These are phyloP conservation scores for Camptophora hylomeconis DNA, from an alignment of 2,329 filamentous ascomycete genomes.

Conservation along the genomic window DNA sequence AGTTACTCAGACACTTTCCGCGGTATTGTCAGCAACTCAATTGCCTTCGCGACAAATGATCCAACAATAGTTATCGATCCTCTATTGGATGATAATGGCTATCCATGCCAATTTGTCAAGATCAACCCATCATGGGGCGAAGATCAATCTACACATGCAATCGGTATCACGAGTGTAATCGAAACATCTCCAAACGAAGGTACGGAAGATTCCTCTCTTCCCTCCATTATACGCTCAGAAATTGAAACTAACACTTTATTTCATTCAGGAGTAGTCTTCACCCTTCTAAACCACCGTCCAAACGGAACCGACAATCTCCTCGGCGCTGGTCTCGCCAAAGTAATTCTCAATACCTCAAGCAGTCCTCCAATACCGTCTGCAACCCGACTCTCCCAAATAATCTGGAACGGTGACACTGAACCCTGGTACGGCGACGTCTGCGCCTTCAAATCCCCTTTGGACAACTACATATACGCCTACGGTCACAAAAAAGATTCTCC, in stretches of 20 bases:
- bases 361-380: constrained; percentile 11
- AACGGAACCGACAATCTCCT: constrained; percentile 15
- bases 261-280: constrained; percentile 13
- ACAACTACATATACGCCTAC: constrained; percentile 16
- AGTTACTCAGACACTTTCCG: constrained; percentile 15
- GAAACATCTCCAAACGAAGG: constrained; percentile 12
- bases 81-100: constrained; percentile 11
- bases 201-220: neutral
- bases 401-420: constrained; percentile 17
- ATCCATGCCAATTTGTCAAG: constrained; percentile 15
- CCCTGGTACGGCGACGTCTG: constrained; percentile 19
- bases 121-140: constrained; percentile 11
- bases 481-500: constrained; percentile 17
- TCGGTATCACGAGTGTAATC: constrained; percentile 18
- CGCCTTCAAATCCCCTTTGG: constrained; percentile 10
- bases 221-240: neutral
- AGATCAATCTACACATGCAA: constrained; percentile 10
- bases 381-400: constrained; percentile 12
- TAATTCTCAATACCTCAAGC: constrained; percentile 10
- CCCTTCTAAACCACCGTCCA: constrained; percentile 18
- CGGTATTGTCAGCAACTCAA: constrained; percentile 18
- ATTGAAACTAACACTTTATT: neutral
- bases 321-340: constrained; percentile 16
- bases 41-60: constrained; percentile 15
- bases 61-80: constrained; percentile 15